Conservation (phyloP, 345 rosid species). For the Erucastrum elatum region DNA sequence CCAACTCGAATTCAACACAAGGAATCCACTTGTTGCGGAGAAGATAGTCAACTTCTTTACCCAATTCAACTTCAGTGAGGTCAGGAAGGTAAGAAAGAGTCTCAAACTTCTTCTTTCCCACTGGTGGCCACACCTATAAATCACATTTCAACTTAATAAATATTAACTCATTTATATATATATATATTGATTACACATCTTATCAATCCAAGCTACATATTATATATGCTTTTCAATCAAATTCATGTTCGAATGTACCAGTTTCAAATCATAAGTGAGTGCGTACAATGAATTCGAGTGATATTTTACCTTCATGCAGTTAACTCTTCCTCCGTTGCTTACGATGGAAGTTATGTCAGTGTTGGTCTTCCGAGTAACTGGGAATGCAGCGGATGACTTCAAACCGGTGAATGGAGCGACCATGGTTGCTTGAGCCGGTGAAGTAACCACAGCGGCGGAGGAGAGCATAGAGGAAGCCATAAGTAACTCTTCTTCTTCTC, state of each 20-base stretch:
- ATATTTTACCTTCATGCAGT: slow-evolving; percentile 49
- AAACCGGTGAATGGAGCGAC: slow-evolving; percentile 59
- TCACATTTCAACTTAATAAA: neutral
- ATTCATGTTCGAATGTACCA: neutral
- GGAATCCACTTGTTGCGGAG: slow-evolving; percentile 61
- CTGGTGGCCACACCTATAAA: slow-evolving; percentile 51
- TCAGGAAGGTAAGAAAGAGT: slow-evolving; percentile 57
- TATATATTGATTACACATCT: neutral
- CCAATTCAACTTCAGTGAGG: slow-evolving; percentile 30
- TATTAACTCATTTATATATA: neutral
- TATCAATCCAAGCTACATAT: neutral
- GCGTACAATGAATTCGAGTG: neutral
- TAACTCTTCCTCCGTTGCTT: slow-evolving; percentile 55
- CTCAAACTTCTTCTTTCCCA: slow-evolving; percentile 53
- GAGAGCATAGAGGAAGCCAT: slow-evolving; percentile 70
- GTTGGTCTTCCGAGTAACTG: slow-evolving; percentile 49
- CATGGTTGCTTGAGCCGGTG: slow-evolving; percentile 52
- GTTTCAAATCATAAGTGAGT: neutral
- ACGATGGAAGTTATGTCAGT: slow-evolving; percentile 51
- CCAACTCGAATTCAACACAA: slow-evolving; percentile 62
- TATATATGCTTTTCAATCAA: neutral
- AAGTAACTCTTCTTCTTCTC: neutral
- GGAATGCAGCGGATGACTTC: slow-evolving; percentile 48
- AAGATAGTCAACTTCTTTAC: slow-evolving; percentile 58
- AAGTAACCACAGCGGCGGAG: slow-evolving; percentile 46